Evolutionary conservation across 495 filamentous ascomycete species (phyloP), one percentile per base, ranked within the genome.

Genomic region (Opeltia flavorubescens): DNA sequence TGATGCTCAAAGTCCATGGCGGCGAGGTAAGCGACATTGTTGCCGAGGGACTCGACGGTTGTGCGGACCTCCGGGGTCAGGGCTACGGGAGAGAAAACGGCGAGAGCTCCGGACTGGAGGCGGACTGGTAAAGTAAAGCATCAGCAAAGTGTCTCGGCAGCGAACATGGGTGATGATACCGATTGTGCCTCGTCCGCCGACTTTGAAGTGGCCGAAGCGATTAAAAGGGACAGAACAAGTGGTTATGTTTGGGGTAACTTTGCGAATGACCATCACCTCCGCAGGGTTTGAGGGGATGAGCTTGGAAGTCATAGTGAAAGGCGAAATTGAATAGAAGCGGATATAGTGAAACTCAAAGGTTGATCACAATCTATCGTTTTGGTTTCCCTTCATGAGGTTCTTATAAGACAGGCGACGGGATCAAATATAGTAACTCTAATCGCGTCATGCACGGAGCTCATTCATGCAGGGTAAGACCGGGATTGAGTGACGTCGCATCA

Each of bases 1-100:
- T 98, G 89, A 63, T 96, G 91, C 64, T 95, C 83, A 17, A 88
- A 74, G 58, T 96, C 91, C 17, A 79, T 72, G 4, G 89, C 88
- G 9, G 88, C 72, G 49, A 96, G 77, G 69, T 96, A 95, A 40
- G 69, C 72, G 39, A 98, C 78, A 21, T 78, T 68, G 34, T 75
- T 73, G 46, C 86, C 86, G 20, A 88, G 64, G n/a, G 66, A 62
- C 25, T 69, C 55, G 31, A 94, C 66, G 34, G 76, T 82, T 43
- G 74, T 66, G 49, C 74, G 74, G n/a, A 87, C 81, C 49, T 85
- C 80, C 2, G 78, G 70, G 0, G 89, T 94, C 24, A 95, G 75
- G 13, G 74, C 78, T 24, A 87, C 80, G 25, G 91, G 91, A 3
- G 88, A 94, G 74, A 95, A 95, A 53, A 98, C 82, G 47, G 86